Evolutionary conservation across 2,329 filamentous ascomycete species (phyloP).

Genomic region (Kalaharituber pfeilii): DNA sequence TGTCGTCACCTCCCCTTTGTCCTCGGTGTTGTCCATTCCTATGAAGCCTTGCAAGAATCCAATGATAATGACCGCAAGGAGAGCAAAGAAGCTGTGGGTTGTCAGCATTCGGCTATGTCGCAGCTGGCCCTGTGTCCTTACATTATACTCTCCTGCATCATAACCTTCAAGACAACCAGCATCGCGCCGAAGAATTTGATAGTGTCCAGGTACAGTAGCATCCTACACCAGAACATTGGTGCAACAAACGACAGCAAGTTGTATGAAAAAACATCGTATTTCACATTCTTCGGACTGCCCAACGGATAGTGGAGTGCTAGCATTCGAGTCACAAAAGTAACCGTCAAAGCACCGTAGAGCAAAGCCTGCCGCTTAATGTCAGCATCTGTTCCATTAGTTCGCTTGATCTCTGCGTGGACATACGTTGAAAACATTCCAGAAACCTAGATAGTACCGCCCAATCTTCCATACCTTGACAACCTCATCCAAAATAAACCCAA

Average conservation of each 20-base stretch:
- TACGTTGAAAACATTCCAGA: slow-evolving; percentile 93
- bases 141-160: slow-evolving; percentile 35
- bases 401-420: slow-evolving; percentile 1
- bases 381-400: slow-evolving; percentile 84
- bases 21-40: slow-evolving; percentile 52
- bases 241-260: slow-evolving; percentile 86
- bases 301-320: slow-evolving; percentile 51
- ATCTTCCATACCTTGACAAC: slow-evolving; percentile 83
- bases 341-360: slow-evolving; percentile 60
- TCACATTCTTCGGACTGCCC: slow-evolving; percentile 34
- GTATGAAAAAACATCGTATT: slow-evolving; percentile 70
- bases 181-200: slow-evolving; percentile 93
- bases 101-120: not conserved
- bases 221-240: slow-evolving; percentile 90
- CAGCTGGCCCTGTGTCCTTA: not conserved
- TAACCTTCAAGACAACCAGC: slow-evolving; percentile 73
- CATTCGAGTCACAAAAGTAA: slow-evolving; percentile 63
- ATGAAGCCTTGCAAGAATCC: slow-evolving; percentile 90
- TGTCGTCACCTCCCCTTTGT: slow-evolving; percentile 42
- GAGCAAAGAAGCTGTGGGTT: slow-evolving; percentile 65
- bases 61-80: slow-evolving; percentile 65
- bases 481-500: slow-evolving; percentile 83
- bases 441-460: slow-evolving; percentile 65
- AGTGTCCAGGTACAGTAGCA: slow-evolving; percentile 82
- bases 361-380: no score